These are phyloP conservation scores for Babesia divergens DNA, from an alignment of 169 alveolate genomes.

Conservation along the genomic window DNA sequence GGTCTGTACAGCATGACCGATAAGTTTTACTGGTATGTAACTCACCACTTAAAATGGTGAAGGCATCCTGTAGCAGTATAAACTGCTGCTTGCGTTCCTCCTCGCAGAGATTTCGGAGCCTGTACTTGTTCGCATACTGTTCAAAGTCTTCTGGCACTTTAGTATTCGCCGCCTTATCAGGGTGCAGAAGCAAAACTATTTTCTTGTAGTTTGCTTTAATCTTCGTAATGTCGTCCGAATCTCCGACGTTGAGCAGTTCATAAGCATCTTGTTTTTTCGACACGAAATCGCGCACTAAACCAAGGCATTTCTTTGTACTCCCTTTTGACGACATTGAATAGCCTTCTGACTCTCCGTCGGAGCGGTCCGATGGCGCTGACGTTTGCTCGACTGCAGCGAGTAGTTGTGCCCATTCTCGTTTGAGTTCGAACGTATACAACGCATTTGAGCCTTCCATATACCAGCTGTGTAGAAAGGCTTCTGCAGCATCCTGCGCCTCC, in stretches of 20 bases:
- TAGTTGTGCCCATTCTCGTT: conserved; percentile 37
- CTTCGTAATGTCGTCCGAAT: conserved; percentile 66
- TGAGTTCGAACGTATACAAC: conserved; percentile 3
- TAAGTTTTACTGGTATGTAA: conserved; percentile 22
- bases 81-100: conserved; percentile 73
- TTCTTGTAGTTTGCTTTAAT: conserved; percentile 69
- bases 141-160: conserved; percentile 56
- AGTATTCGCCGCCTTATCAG: conserved; percentile 66
- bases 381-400: neutral
- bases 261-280: conserved; percentile 67
- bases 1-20: conserved; percentile 5
- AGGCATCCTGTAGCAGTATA: conserved; percentile 89
- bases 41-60: conserved; percentile 84
- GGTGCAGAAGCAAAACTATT: conserved; percentile 72
- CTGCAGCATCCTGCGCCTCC: neutral
- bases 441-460: neutral
- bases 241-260: conserved; percentile 67
- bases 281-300: conserved; percentile 67
- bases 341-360: conserved; percentile 14
- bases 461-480: neutral
- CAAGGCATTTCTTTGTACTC: conserved; percentile 39
- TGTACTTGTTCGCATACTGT: conserved; percentile 64
- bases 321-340: neutral
- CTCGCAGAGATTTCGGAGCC: conserved; percentile 48
- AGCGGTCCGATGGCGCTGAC: neutral